Percentiles rank a stretch among this genome's conserved stretches.
These are phyloP conservation scores for Termitomyces sp. DNA, from an alignment of 768 basidiomycete genomes.

Conservation along the genomic window DNA sequence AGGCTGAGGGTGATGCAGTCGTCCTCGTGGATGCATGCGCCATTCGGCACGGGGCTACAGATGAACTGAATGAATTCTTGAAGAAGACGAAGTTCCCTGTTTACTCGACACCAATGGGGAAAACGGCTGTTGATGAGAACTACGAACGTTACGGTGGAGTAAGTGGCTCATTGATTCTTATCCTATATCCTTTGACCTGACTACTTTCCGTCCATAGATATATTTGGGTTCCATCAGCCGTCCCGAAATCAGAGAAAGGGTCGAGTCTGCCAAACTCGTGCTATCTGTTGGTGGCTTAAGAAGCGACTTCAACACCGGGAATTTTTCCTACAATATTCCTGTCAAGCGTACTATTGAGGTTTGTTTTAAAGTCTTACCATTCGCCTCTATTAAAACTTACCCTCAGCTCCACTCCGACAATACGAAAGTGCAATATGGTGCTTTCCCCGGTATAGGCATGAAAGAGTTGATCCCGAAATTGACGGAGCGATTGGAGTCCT, in stretches of 20 bases:
- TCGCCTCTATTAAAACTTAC: neutral
- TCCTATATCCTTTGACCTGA: neutral
- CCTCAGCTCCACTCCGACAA: constrained; percentile 80
- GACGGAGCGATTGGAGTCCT: constrained; percentile 46
- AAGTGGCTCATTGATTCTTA: constrained; percentile 21
- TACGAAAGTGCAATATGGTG: constrained; percentile 61
- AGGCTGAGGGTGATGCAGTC: constrained; percentile 64
- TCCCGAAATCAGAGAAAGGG: constrained; percentile 62
- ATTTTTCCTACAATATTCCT: constrained; percentile 75
- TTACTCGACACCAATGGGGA: constrained; percentile 79
- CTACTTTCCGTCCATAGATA: constrained; percentile 39
- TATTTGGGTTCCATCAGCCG: constrained; percentile 72
- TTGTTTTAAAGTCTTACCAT: neutral
- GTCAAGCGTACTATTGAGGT: constrained; percentile 62
- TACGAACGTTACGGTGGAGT: constrained; percentile 79
- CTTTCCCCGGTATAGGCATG: constrained; percentile 68
- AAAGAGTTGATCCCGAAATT: constrained; percentile 74
- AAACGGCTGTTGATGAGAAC: constrained; percentile 68
- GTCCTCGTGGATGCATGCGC: constrained; percentile 83
- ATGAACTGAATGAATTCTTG: constrained; percentile 61
- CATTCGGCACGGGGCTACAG: constrained; percentile 62
- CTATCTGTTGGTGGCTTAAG: constrained; percentile 68
- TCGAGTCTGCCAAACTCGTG: constrained; percentile 74
- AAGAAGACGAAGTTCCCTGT: constrained; percentile 68
- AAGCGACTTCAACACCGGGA: constrained; percentile 87